Conservation (phyloP, 352 stramenopile species). For the Globisporangium camurandrum region DNA sequence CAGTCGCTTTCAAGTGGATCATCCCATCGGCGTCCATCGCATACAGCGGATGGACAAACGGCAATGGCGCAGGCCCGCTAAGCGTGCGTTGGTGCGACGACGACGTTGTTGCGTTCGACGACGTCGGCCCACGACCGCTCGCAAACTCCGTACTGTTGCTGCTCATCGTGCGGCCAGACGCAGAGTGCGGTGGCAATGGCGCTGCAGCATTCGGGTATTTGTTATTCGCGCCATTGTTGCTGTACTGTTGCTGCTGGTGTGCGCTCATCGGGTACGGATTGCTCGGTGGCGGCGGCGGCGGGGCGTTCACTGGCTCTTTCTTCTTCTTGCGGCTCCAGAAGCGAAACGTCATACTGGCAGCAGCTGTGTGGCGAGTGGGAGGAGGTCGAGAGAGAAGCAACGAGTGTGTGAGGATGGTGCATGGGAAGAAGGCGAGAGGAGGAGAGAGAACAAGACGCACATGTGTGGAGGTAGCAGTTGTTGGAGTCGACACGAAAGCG, state of each 20-base stretch:
- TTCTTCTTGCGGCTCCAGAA: conserved; percentile 79
- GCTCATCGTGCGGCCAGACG: conserved; percentile 38
- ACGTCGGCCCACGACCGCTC: conserved; percentile 3
- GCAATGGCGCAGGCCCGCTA: conserved; percentile 21
- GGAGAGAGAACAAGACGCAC: no score
- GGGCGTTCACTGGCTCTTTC: conserved; percentile 17
- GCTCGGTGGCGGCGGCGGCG: conserved; percentile 1
- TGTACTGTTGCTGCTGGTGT: not conserved
- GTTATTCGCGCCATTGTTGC: conserved; percentile 15
- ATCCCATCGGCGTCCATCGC: conserved; percentile 80
- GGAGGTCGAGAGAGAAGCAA: no score
- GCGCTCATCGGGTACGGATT: conserved; percentile 1
- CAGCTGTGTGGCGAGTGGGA: not conserved
- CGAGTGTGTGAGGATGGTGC: no score
- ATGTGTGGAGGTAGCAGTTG: no score
- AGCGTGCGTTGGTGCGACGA: no score
- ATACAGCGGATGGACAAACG: conserved; percentile 76
- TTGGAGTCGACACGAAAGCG: no score
- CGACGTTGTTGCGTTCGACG: no score
- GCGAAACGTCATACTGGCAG: conserved; percentile 48
- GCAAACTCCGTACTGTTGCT: conserved; percentile 20
- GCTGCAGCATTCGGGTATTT: conserved; percentile 28
- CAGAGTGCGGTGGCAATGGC: conserved; percentile 31
- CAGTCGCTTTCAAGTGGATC: conserved; percentile 80
- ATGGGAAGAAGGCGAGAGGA: no score